Evolutionary conservation across 169 alveolate species (phyloP).

Genomic region (Eimeria mitis): DNA sequence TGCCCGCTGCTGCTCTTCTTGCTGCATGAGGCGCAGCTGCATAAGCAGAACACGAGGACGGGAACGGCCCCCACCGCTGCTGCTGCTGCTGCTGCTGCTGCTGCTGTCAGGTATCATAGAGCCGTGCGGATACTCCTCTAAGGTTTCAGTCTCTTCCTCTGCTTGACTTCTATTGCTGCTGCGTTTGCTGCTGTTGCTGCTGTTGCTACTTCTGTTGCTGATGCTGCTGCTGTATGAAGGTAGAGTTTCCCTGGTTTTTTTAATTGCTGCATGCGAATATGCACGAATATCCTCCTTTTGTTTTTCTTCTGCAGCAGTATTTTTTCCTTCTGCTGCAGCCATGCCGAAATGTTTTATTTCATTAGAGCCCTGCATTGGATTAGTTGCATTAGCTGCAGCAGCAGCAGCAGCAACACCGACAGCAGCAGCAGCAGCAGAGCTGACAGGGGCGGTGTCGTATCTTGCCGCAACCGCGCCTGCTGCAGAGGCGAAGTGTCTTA

Average conservation of each 20-base stretch:
- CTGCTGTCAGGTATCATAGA: conserved; percentile 18
- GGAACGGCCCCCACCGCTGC: conserved; percentile 12
- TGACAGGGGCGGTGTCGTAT: background rate
- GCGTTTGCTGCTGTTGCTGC: background rate
- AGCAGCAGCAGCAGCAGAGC: conserved; percentile 38
- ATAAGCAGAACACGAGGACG: conserved; percentile 53
- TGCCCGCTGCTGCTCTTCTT: conserved; percentile 54
- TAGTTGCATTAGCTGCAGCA: conserved; percentile 6
- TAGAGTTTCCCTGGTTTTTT: background rate
- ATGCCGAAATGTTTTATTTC: background rate
- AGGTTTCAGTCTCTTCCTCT: conserved; percentile 23
- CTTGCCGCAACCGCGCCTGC: background rate
- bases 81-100: conserved; percentile 50
- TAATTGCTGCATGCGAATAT: background rate
- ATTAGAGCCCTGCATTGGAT: background rate
- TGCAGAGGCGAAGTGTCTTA: background rate
- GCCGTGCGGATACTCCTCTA: conserved; percentile 10
- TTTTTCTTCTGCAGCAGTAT: background rate
- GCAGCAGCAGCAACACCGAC: conserved; percentile 39
- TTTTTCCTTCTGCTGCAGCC: background rate
- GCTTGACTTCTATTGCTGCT: background rate
- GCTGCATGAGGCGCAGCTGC: conserved; percentile 70
- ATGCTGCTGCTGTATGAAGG: conserved; percentile 2
- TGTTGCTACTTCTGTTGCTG: conserved; percentile 9
- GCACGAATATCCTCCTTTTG: background rate